Evolutionary conservation across 208 protist species (phyloP), one percentile per base, ranked within the genome.

Genomic region (Trypanosoma brucei): DNA sequence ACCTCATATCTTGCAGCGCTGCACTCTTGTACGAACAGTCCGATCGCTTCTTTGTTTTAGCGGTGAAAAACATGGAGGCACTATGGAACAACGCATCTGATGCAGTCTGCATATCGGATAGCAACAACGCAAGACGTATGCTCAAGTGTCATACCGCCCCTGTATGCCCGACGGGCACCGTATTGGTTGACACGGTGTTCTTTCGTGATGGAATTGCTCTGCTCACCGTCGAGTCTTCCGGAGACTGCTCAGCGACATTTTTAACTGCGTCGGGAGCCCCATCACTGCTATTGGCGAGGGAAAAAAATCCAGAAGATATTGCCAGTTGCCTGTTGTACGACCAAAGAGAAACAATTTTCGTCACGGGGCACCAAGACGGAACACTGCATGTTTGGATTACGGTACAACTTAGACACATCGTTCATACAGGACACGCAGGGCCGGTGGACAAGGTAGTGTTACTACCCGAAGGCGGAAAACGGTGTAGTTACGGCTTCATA

Each of bases 401-500:
- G 22, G 67, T 54, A 57, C 40, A 57, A 30, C 35, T 58, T 13
- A 51, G 60, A 57, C 60, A 5, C 58, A 34, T 62, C 33, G n/a
- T 66, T 55, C 59, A 44, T 37, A 61, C 60, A 59, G 58, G 40
- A 35, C 69, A 75, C 34, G 56, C 69, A 34, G 62, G 62, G 33
- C 35, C 30, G 42, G 48, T 70, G 39, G 59, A 75, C 38, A 68
- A 62, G 52, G 44, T 75, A 36, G 49, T 69, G 7, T 39, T 55
- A 46, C 57, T 69, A 42, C 31, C 60, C 51, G 3, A 4, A 50
- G 59, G 44, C 55, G 55, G 40, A 39, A 72, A 80, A 39, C 53
- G 59, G 22, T 62, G 76, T 52, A 78, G 83, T 51, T 65, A 68
- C 4, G 62, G 68, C n/a, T 86, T 93, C 56, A 56, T 88, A 11